Evolutionary conservation across 2,329 filamentous ascomycete genomes (phyloP), one percentile per base, ranked within the genome.

Genomic region (Didymella pinodella): DNA sequence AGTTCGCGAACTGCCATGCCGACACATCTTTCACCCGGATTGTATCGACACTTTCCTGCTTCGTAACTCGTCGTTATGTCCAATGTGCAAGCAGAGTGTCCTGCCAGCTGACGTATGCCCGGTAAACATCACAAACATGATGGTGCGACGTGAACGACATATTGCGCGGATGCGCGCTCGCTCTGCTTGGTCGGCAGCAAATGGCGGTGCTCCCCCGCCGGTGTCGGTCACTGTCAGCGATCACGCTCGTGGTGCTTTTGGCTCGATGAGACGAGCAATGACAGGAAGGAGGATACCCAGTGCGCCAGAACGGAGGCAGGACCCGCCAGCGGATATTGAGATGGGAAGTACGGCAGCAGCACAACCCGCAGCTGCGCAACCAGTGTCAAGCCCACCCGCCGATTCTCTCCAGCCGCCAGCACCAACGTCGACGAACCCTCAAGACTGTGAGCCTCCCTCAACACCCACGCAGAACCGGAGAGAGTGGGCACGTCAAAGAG

Each of bases 21-120:
- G 90, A 0, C 95, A 99, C 74, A 94, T 98, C 56, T 99, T 93
- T 77, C 94, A 99, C 66, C 90, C 91, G 0, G 89, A 91, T 64
- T 99, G 95, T 71, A 93, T 98, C 64, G 93, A 98, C 71, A 85
- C 88, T 22, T 97, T 95, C 69, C 82, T 98, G 12, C 83, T 85
- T 43, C 84, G 88, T 54, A 89, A 90, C 72, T 96, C 91, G 72
- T 96, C 91, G 18, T 83, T 97, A 2, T 99, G 95, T 71, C 94
- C 95, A 0, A 82, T 96, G 67, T 99, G 95, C 82, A 97, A 97
- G 75, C 86, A 89, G 61, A 91, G 86, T 48, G 91, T 93, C 69
- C 79, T 97, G 0, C 93, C 93, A 69, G 75, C 67, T 80, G 91
- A 82, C 18, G 84, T 78, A 51, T 83, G 81, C 61, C 80, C 81